Evolutionary conservation across 352 stramenopile species (phyloP), one percentile per base, ranked within the genome.

Genomic region (Phytophthora litchii): DNA sequence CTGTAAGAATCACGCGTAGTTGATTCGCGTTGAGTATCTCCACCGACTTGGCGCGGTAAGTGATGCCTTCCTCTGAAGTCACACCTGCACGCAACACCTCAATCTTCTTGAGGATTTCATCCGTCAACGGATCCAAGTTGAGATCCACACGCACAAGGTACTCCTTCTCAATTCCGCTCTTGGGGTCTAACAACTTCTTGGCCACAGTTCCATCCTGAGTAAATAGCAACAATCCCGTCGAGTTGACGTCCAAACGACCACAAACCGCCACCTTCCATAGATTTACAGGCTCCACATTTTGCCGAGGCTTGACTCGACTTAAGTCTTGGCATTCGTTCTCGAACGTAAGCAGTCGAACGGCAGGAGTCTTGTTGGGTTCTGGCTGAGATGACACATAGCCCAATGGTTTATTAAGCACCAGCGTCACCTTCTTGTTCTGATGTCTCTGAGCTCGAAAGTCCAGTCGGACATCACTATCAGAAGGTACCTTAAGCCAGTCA

Each of bases 1-100:
- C 94, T 6, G 85, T 91, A n/a, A 99, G 72, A 32, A 96, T 86
- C 32, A 98, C 86, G 9, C 82, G 69, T 52, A 96, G 65, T 41
- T 94, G 81, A 55, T 95, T 88, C 25, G 77, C 83, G 54, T 94
- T 94, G 16, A 94, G 59, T 23, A 92, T 60, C 43, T 92, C 78
- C 43, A 92, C 83, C 32, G 71, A 86, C 67, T 92, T 92, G 49
- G 85, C 85, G 21, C 70, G 71, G 59, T 92, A 94, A 1, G 76
- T 83, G 40, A 91, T 70, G 11, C 74, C 78, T 12, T 89, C 80
- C 4, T 72, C 63, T 13, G 67, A 75, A 0, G 80, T 89, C 25
- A 94, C 70, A 29, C 85, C 85, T 1, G 55, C 53, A 2, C 78
- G 83, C 20, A 94, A 64, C 45, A 67, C 52, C 12, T 74, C 50